Evolutionary conservation across 495 filamentous ascomycete species (phyloP).

Genomic region (Amphirosellinia nigrospora): DNA sequence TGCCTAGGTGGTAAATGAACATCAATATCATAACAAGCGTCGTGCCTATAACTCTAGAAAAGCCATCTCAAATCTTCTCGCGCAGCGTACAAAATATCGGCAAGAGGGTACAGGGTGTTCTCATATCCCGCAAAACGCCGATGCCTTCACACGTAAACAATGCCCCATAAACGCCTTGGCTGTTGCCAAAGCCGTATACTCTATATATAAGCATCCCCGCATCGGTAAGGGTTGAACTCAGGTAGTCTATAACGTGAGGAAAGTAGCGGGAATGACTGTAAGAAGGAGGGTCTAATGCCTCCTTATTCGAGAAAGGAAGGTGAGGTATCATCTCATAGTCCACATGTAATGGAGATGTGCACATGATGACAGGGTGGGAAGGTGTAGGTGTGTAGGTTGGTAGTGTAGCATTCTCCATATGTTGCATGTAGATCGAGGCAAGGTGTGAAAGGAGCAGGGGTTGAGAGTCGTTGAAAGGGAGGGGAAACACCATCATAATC

Average conservation of each 20-base stretch:
- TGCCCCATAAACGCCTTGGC: constrained; percentile 11
- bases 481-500: neutral
- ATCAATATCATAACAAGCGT: neutral
- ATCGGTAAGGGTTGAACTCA: neutral
- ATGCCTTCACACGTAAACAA: neutral
- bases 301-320: neutral
- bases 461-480: neutral
- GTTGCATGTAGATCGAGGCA: neutral
- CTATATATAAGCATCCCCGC: constrained; percentile 13
- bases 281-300: neutral
- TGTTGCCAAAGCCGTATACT: constrained; percentile 20
- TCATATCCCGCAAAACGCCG: constrained; percentile 9
- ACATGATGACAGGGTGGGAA: neutral
- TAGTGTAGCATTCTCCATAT: neutral
- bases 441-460: neutral
- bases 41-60: neutral
- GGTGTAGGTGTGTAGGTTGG: neutral
- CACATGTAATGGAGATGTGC: neutral
- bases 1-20: neutral
- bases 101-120: neutral
- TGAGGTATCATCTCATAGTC: neutral
- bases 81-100: constrained; percentile 1
- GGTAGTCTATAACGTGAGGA: constrained; percentile 13
- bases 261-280: neutral
- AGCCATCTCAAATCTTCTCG: neutral